Conservation (phyloP, 169 alveolate genomes). For the Amoebophrya sp. region DNA sequence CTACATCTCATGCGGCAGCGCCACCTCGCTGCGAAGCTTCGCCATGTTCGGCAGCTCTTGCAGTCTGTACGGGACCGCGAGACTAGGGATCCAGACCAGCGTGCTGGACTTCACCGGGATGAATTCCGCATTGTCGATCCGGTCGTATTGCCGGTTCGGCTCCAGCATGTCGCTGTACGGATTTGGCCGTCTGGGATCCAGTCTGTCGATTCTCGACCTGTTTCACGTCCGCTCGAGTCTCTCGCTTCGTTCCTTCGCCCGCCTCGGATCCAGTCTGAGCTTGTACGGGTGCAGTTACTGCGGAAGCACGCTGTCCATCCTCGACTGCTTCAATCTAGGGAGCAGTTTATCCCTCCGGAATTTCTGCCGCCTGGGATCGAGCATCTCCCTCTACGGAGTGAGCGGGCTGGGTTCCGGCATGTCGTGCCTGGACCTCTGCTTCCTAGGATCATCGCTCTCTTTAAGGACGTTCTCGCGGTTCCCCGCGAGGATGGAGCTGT, state of each 20-base stretch:
- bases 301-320: not conserved
- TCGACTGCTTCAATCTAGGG: not conserved
- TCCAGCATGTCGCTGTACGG: not conserved
- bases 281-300: not conserved
- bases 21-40: not conserved
- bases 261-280: not conserved
- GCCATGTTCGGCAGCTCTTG: not conserved
- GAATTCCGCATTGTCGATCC: not conserved
- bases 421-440: not conserved
- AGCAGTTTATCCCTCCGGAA: not conserved
- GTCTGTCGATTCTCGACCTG: not conserved
- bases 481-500: slow-evolving; percentile 1
- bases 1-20: not conserved
- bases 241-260: not conserved
- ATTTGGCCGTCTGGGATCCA: not conserved
- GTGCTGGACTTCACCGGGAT: slow-evolving; percentile 5
- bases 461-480: not conserved
- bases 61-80: not conserved
- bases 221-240: not conserved
- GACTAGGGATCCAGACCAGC: not conserved
- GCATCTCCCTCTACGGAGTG: not conserved
- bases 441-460: not conserved
- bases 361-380: not conserved
- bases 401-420: not conserved
- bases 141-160: not conserved